phyloP scores from a whole-genome alignment of 2,329 filamentous ascomycete genomes.

The Fusarium nodosum region DNA sequence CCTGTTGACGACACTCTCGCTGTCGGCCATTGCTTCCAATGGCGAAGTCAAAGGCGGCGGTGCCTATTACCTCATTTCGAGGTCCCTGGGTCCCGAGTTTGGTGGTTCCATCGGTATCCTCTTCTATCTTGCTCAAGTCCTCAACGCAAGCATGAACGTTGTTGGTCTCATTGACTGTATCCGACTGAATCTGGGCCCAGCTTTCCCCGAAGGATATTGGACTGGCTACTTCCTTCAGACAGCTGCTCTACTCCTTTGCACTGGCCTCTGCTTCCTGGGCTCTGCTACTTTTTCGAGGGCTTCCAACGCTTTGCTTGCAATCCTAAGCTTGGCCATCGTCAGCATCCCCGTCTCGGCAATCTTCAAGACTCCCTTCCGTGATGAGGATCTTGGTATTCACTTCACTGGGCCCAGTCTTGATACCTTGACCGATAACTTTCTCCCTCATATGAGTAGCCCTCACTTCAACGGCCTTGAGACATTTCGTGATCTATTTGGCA shows the following conservation, averaged over 20 bases:
- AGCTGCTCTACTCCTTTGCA: constrained; percentile 77
- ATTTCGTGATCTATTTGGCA: constrained; percentile 87
- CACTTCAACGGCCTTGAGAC: constrained; percentile 74
- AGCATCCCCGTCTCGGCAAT: constrained; percentile 87
- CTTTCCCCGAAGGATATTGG: constrained; percentile 80
- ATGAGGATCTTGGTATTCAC: constrained; percentile 72
- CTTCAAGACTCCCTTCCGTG: constrained; percentile 75
- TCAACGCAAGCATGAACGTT: constrained; percentile 89
- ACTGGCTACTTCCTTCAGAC: constrained; percentile 83
- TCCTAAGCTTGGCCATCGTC: constrained; percentile 79
- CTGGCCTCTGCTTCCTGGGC: constrained; percentile 81
- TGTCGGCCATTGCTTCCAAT: constrained; percentile 91
- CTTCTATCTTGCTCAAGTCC: constrained; percentile 90
- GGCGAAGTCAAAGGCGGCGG: constrained; percentile 89
- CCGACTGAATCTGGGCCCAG: constrained; percentile 77
- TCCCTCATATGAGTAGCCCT: constrained; percentile 75
- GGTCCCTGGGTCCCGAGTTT: constrained; percentile 88
- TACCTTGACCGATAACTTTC: constrained; percentile 80
- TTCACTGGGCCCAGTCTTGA: constrained; percentile 82
- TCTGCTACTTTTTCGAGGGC: constrained; percentile 84
- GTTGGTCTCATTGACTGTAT: constrained; percentile 89
- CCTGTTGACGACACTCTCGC: constrained; percentile 85
- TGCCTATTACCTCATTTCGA: constrained; percentile 89
- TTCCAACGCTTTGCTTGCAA: constrained; percentile 79
- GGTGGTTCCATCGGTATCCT: constrained; percentile 89